Percentiles rank a stretch among this genome's conserved stretches.
Conservation (phyloP, 2,329 filamentous ascomycete species). For the Aureobasidium sp. region DNA sequence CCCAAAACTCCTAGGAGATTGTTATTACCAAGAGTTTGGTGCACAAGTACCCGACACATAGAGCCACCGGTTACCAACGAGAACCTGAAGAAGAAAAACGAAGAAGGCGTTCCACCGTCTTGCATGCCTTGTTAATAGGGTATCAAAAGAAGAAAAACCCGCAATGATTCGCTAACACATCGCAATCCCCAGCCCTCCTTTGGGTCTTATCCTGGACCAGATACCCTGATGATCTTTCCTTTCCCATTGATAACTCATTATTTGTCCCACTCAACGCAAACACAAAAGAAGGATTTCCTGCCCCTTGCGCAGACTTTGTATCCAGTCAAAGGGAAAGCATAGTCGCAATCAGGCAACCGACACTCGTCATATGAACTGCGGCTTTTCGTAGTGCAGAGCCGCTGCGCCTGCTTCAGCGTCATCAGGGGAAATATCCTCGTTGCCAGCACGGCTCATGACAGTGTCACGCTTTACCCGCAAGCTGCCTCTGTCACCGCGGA, state of each 20-base stretch:
- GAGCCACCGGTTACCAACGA: not conserved
- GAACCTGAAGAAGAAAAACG: not conserved
- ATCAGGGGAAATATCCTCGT: not conserved
- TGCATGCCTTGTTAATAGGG: not conserved
- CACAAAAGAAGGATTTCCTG: not conserved
- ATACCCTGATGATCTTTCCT: not conserved
- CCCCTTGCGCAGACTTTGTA: not conserved
- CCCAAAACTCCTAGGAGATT: not conserved
- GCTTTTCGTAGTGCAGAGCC: not conserved
- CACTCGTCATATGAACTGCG: not conserved
- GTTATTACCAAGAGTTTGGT: not conserved
- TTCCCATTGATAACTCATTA: not conserved
- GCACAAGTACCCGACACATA: no score
- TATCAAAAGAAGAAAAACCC: constrained; percentile 5
- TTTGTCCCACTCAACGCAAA: not conserved
- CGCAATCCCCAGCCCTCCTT: not conserved
- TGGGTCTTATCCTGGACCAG: not conserved
- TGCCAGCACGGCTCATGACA: constrained; percentile 18
- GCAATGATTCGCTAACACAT: not conserved
- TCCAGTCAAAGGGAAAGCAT: not conserved
- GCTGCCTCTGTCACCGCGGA: constrained; percentile 53
- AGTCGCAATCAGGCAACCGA: not conserved
- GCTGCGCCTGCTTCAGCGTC: constrained; percentile 3
- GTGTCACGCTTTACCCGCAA: constrained; percentile 39
- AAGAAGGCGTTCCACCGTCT: not conserved